These are phyloP conservation scores for Stramenopiles sp. DNA, from an alignment of 352 stramenopile genomes.

Conservation along the genomic window DNA sequence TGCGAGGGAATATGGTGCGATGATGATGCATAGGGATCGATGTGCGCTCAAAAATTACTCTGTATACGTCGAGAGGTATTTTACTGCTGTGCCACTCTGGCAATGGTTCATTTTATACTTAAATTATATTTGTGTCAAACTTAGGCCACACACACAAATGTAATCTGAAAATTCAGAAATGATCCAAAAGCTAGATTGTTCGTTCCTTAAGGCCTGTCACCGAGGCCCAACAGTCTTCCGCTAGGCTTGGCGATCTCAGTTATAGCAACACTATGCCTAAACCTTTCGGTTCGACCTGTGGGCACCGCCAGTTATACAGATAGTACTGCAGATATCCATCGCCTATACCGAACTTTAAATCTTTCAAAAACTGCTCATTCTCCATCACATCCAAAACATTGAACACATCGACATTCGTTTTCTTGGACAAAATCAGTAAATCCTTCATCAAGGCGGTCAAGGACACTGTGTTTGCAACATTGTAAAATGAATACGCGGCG, in stretches of 20 bases:
- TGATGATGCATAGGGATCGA: too few relatives aligned
- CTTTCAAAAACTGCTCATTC: constrained; percentile 50
- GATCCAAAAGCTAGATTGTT: too few relatives aligned
- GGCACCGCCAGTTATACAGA: constrained; percentile 75
- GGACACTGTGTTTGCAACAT: constrained; percentile 52
- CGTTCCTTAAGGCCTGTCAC: too few relatives aligned
- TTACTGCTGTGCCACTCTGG: too few relatives aligned
- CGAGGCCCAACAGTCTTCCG: too few relatives aligned
- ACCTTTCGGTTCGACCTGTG: constrained; percentile 48
- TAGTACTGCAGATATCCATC: constrained; percentile 83
- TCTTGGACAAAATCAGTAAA: constrained; percentile 53
- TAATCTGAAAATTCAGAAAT: too few relatives aligned
- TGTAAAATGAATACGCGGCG: constrained; percentile 98
- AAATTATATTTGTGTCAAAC: too few relatives aligned
- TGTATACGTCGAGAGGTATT: too few relatives aligned
- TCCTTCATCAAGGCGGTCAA: constrained; percentile 57
- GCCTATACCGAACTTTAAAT: constrained; percentile 70
- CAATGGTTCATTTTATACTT: too few relatives aligned
- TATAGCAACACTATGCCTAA: constrained; percentile 70
- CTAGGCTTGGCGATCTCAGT: background rate
- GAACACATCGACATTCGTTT: constrained; percentile 59
- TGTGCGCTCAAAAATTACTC: too few relatives aligned
- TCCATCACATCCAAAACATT: constrained; percentile 80
- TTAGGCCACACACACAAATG: too few relatives aligned
- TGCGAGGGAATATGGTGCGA: too few relatives aligned